Evolutionary conservation across 2,329 filamentous ascomycete genomes (phyloP), one percentile per base, ranked within the genome.

Genomic region (Pseudophaeomoniella oleicola): DNA sequence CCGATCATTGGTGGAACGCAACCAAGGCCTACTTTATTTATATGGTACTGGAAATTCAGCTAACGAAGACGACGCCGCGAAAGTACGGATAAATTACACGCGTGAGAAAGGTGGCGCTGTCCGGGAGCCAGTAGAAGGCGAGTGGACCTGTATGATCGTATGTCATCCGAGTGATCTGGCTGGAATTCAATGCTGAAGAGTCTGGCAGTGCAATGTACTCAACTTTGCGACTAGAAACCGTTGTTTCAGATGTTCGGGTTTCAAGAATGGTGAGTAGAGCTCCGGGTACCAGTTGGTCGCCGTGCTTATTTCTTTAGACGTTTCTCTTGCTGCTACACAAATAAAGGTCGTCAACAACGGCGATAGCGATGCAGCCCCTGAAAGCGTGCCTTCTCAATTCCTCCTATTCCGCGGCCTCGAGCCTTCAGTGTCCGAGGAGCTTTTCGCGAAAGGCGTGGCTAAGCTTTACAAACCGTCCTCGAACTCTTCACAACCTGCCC

Each of bases 361-460:
- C 16, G 68, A 72, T 40, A 71, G 68, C 43, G 69, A 72, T 52
- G 64, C 59, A 2, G 65, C 66, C 1, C 60, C 66, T 4, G 64
- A 72, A 36, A 63, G 59, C 15, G 77, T 69, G 0, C 71, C 78
- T 1, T 85, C 81, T 1, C 82, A 86, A 45, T 85, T 87, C 45
- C 60, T 90, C 14, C 72, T 90, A 3, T 64, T 90, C 16, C 75
- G 81, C 41, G 78, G 78, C 5, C 60, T 92, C 4, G 75, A 83
- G 19, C 59, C 71, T 1, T 77, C 78, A 11, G 73, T 84, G 4
- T 80, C 69, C 4, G 83, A 88, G 55, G 74, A 81, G 38, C 62
- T 81, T 34, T 64, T 92, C 6, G 78, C 78, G 1, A 76, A 73
- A 39, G 83, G 82, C 16, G 72, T 85, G 35, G 72, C 75, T 47